Evolutionary conservation across 2,329 filamentous ascomycete genomes (phyloP), one percentile per base, ranked within the genome.

Genomic region (Penicillium aurantiogriseum): DNA sequence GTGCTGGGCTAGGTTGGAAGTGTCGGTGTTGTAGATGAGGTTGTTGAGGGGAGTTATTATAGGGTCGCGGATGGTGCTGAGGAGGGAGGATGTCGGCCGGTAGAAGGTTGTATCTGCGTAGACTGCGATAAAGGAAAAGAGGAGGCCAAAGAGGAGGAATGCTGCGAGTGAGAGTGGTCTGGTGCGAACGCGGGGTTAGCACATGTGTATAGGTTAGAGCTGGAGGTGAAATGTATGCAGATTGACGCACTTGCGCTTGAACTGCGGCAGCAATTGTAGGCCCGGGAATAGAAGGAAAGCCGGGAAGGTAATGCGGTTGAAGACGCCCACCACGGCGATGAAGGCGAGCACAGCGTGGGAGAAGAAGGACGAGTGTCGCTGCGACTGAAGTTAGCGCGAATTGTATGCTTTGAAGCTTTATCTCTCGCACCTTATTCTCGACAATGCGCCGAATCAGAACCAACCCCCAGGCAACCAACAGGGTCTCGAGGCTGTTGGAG

Each of bases 221-320:
- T 45, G 21, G n/a, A 51, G n/a, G n/a, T 13, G 6, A 8, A 7
- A 23, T 17, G 21, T 27, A 25, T 21, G 8, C 15, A 10, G 19
- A 49, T 33, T 23, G 27, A 78, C 85, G 71, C 76, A 94, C 90
- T 88, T 93, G 74, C 87, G 86, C 73, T 85, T 77, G 71, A 96
- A 94, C 79, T 96, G 89, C 63, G 91, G 91, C 73, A 97, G 80
- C 70, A 99, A 81, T 70, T 87, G 88, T 71, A 96, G 78, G 36
- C 88, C 88, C 52, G 94, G 93, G 71, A 97, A 85, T 57, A 96
- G 74, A 60, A 99, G 77, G 73, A 96, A 99, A 15, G 92, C 93
- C 45, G 93, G 93, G 74, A 97, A 97, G 10, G 94, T 99, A 69
- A 97, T 97, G 64, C 94, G 87, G 76, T 97, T 99, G 77, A 99